phyloP scores from a whole-genome alignment of 73 alveolate genomes.

The Stentor roeselii region DNA sequence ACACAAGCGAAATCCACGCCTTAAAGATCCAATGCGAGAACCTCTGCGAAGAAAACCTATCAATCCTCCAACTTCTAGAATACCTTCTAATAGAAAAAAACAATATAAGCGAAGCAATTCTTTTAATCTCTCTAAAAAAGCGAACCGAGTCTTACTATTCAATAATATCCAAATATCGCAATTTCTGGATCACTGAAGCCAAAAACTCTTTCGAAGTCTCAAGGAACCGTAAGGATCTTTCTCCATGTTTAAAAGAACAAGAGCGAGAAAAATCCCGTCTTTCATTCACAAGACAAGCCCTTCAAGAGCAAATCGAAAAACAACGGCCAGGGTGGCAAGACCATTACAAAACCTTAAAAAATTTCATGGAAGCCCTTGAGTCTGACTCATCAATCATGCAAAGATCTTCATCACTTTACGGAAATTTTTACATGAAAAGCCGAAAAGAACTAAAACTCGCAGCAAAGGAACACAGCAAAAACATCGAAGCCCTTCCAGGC shows the following conservation, averaged over 20 bases:
- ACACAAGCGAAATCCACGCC: background rate
- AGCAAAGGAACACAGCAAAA: background rate
- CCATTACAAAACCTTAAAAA: too few species aligned
- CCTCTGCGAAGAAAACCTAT: background rate
- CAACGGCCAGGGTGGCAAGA: background rate
- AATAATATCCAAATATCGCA: background rate
- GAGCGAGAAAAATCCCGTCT: background rate
- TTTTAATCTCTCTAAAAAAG: background rate
- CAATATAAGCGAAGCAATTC: background rate
- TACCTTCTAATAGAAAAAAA: background rate
- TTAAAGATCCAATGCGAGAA: background rate
- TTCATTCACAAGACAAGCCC: background rate
- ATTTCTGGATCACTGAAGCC: background rate
- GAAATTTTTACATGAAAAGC: background rate
- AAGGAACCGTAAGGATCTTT: background rate
- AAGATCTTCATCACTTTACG: background rate
- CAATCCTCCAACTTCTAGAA: background rate
- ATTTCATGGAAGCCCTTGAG: background rate
- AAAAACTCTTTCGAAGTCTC: too few species aligned
- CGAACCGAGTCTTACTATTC: background rate
- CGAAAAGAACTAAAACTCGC: background rate
- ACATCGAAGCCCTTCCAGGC: too few species aligned
- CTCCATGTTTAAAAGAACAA: background rate
- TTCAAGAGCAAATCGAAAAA: background rate
- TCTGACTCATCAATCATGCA: background rate